Base-by-base conservation (phyloP, 768 basidiomycete genomes). In the Cubamyces lactineus region DNA sequence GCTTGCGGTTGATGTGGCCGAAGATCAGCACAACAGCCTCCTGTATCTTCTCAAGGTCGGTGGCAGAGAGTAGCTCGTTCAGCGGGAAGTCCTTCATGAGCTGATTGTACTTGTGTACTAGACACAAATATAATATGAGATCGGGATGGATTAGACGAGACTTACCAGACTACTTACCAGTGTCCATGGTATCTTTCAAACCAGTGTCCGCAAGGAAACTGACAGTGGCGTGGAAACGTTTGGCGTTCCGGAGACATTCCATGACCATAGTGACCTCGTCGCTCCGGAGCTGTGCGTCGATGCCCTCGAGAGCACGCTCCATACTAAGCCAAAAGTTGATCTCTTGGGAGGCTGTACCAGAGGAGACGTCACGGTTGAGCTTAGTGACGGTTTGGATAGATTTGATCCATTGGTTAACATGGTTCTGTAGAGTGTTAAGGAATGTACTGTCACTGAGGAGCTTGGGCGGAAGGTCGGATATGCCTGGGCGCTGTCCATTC, bases 41-140 rank as follows among this genome's bases (percentile, higher is more conserved):
- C 71, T 96, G 90, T 40, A 98, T 89, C 78, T 96, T 97, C 73
- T 92, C 91, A 1, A 98, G 85, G 74, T 98, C 97, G 2, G 97
- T 97, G 0, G 97, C 94, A 9, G 96, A 94, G 26, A 99, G 83
- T 19, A 98, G 86, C 71, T 98, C 96, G 72, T 99, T 97, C 28
- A 99, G 81, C 0, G 97, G 97, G 69, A 98, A 98, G 71, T 99
- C 97, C 76, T 96, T 97, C 97, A 99, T 98, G 59, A 98, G 82
- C 64, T 92, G 89, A 70, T 99, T 98, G 80, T 98, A 96, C 74
- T 97, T 98, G 80, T 96, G 94, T 12, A 98, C 96, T 93, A 66
- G 6, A 49, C 19, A 39, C 11, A 5, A 26, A 6, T 11, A 42
- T 17, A 16, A 15, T 15, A 45, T 50, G 30, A 46, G 48, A 26